These are phyloP conservation scores for Blastocystis sp. DNA, from an alignment of 352 stramenopile genomes.

Conservation along the genomic window DNA sequence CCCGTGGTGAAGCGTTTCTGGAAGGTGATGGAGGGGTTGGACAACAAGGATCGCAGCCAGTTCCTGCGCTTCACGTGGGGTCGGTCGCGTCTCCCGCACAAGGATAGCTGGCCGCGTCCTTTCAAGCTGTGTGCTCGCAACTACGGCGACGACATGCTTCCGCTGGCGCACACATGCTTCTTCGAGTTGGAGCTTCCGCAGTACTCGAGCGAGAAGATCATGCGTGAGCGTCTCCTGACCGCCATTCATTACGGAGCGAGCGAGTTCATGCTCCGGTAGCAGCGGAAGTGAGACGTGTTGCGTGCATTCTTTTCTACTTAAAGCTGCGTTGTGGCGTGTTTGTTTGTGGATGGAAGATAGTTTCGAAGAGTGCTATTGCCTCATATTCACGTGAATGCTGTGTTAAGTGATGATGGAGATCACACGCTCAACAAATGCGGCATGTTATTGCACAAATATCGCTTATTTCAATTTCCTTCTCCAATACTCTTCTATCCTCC, in stretches of 20 bases:
- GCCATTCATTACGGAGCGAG: conserved; percentile 83
- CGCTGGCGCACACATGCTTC: conserved; percentile 85
- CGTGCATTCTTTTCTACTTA: not conserved
- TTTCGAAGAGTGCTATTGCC: not conserved
- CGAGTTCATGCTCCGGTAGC: conserved; percentile 59
- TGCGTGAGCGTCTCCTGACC: conserved; percentile 77
- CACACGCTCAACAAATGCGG: no score
- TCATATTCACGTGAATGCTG: no score
- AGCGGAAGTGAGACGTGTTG: not conserved
- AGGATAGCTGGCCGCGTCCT: conserved; percentile 65
- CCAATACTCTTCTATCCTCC: no score
- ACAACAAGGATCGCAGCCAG: conserved; percentile 61
- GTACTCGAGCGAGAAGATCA: conserved; percentile 78
- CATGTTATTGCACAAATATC: no score
- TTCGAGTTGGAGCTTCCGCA: conserved; percentile 83
- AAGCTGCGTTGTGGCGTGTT: not conserved
- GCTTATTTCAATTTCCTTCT: no score
- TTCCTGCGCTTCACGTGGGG: conserved; percentile 79
- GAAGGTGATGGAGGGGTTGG: conserved; percentile 60
- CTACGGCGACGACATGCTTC: conserved; percentile 73
- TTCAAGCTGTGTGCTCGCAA: conserved; percentile 81
- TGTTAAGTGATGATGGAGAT: no score
- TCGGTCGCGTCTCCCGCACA: conserved; percentile 70
- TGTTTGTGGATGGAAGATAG: not conserved
- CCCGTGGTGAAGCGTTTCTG: conserved; percentile 63